phyloP scores from a whole-genome alignment of 495 filamentous ascomycete genomes.

The Penicilliopsis zonata region DNA sequence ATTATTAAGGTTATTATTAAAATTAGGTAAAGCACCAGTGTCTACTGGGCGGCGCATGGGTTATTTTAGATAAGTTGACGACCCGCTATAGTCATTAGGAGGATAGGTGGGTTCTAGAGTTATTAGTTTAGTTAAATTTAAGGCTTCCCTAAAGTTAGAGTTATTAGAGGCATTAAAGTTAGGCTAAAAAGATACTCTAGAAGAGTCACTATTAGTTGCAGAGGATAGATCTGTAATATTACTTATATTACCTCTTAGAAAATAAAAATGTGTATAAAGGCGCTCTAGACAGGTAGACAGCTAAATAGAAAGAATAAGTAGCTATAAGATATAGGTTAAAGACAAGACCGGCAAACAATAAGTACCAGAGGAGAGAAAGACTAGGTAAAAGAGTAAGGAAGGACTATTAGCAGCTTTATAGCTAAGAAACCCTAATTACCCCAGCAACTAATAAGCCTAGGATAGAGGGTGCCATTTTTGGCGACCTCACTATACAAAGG shows the following conservation, averaged over 20 bases:
- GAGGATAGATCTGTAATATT: constrained; percentile 10
- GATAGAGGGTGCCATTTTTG: constrained; percentile 3
- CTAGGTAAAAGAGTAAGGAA: constrained; percentile 1
- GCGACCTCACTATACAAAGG: constrained; percentile 2
- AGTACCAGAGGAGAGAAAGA: neutral
- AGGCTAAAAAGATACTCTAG: constrained; percentile 3
- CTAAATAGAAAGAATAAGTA: constrained; percentile 1
- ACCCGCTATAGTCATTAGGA: constrained; percentile 1
- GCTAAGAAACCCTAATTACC: neutral
- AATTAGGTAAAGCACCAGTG: constrained; percentile 3
- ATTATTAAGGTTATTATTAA: constrained; percentile 11
- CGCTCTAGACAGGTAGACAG: constrained; percentile 1
- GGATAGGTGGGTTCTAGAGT: constrained; percentile 2
- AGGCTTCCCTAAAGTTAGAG: constrained; percentile 2
- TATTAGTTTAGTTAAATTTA: constrained; percentile 2
- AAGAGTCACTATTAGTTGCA: constrained; percentile 3
- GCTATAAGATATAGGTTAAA: neutral
- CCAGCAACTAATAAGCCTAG: constrained; percentile 3
- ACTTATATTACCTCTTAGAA: constrained; percentile 1
- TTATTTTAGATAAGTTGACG: too few relatives aligned
- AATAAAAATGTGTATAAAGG: too few relatives aligned
- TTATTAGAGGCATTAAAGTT: constrained; percentile 3
- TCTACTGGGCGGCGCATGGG: neutral
- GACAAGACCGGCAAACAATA: constrained; percentile 3
- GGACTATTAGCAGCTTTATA: constrained; percentile 3